Base-by-base conservation (phyloP, 1,284 basidiomycete genomes). In the Heterobasidion irregulare region DNA sequence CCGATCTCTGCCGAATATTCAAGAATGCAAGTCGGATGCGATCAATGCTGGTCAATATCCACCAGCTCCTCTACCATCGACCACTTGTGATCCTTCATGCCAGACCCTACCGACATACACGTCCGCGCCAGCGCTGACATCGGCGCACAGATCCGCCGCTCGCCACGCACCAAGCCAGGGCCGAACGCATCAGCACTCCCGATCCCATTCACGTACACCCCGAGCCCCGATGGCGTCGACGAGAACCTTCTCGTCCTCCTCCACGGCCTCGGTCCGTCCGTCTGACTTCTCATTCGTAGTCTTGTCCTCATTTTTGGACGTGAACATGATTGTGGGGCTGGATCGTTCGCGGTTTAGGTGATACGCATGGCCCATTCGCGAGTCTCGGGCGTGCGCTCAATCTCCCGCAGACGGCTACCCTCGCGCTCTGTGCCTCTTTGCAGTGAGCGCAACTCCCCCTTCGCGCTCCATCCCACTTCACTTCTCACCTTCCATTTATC, bases 211-310 rank as follows among this genome's bases (percentile, higher is more conserved):
- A 72, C 71, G 8, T 94, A 92, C 65, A 60, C 68, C 15, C 72
- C 85, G 10, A 89, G 87, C 58, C 80, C 84, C 57, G 88, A 92
- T 66, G 90, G 89, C 32, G 87, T 83, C 13, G 92, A 96, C 63
- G 86, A 92, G 65, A 97, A 96, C 67, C 69, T 96, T 32, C 70
- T 97, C 35, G 78, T 97, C 57, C 76, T 97, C 53, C 75, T 96
- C 16, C 94, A 97, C 61, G 94, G 94, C 0, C 78, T 96, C 35
- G 92, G 92, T 91, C 62, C 59, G 80, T 65, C 32, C 15, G 16
- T 18, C 19, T 10, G 8, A 15, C 19, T 38, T 10, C 8, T 8
- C 32, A 56, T 26, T 26, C 26, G 26, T 26, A 26, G 26, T 26
- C 26, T 26, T 26, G 26, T 26, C 26, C 26, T 26, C 26, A 26